Evolutionary conservation across 441 rosid genomes (phyloP).

Genomic region (Kokia cookei): DNA sequence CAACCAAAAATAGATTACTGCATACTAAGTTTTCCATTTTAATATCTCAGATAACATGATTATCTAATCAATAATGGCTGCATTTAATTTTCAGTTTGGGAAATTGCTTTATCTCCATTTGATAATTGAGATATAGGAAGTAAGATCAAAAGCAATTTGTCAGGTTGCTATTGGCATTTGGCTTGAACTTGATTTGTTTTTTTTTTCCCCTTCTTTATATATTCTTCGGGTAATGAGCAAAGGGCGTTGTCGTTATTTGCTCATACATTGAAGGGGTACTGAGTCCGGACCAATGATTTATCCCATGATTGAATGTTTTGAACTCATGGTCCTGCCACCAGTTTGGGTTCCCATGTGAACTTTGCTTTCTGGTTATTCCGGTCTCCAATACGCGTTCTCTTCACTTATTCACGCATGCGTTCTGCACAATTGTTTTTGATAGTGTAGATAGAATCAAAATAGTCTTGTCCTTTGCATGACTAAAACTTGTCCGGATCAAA

Average conservation of each 20-base stretch:
- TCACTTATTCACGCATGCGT: slow-evolving; percentile 1
- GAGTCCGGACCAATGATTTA: not conserved
- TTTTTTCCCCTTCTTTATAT: not conserved
- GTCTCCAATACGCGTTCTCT: slow-evolving; percentile 6
- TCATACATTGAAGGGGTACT: not conserved
- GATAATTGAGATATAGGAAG: not conserved
- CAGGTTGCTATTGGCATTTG: not conserved
- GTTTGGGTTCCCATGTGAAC: slow-evolving; percentile 25
- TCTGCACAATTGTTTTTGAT: not conserved
- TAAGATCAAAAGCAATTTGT: not conserved
- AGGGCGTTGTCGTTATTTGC: not conserved
- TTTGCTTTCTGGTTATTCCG: slow-evolving; percentile 5
- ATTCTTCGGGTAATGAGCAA: not conserved
- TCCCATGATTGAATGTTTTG: slow-evolving; percentile 9
- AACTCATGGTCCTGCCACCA: slow-evolving; percentile 7
- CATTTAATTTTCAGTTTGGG: not conserved
- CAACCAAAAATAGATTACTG: not conserved
- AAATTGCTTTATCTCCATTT: not conserved
- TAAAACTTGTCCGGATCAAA: not conserved
- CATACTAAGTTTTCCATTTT: not conserved
- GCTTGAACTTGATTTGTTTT: not conserved
- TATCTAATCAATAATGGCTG: not conserved
- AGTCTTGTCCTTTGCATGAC: not conserved
- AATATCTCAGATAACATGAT: not conserved
- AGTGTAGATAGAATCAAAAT: slow-evolving; percentile 15